These are phyloP conservation scores for Leonotis leonurus DNA, from an alignment of 257 asterid species.

Conservation along the genomic window DNA sequence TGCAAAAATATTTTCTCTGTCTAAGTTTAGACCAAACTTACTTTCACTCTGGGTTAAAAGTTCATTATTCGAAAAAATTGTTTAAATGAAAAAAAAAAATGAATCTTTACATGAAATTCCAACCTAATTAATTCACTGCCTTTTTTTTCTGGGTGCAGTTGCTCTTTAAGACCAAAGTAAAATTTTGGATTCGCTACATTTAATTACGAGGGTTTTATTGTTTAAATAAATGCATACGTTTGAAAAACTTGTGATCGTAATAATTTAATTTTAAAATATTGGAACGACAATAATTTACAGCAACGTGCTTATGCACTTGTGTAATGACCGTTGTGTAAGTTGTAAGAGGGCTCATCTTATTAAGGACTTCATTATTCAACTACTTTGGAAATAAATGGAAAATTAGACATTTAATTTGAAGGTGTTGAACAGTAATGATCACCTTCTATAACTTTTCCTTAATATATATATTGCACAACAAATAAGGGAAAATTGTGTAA, in stretches of 20 bases:
- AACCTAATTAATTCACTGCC: neutral
- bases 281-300: neutral
- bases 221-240: neutral
- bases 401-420: neutral
- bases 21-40: conserved; percentile 6
- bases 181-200: neutral
- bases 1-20: conserved; percentile 9
- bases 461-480: too few species aligned
- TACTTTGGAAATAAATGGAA: neutral
- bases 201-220: neutral
- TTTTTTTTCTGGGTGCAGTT: too few species aligned
- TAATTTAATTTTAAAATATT: too few species aligned
- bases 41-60: conserved; percentile 19
- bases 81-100: too few species aligned
- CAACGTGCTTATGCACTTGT: neutral
- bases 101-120: neutral
- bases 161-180: neutral
- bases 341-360: neutral
- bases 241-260: too few species aligned
- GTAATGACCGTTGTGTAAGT: neutral
- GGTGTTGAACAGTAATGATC: neutral
- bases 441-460: too few species aligned
- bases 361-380: conserved; percentile 2
- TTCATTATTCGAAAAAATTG: too few species aligned
- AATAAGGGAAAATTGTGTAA: too few species aligned